These are phyloP conservation scores for Phytophthora uliginosa DNA, from an alignment of 352 stramenopile species.

Conservation along the genomic window DNA sequence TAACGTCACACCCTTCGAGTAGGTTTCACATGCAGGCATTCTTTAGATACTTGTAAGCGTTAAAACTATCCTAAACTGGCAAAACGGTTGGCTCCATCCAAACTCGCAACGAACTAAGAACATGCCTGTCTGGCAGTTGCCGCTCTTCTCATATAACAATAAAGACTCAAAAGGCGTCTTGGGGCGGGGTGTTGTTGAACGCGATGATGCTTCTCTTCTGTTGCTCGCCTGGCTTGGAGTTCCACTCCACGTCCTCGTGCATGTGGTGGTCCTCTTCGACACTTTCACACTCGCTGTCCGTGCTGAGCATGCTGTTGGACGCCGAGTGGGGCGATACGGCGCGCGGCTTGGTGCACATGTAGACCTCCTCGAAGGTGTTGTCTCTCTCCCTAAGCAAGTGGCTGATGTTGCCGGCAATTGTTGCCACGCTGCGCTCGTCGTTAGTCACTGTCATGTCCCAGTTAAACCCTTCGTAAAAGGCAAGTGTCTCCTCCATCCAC, in stretches of 20 bases:
- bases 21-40: slow-evolving; percentile 20
- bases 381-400: slow-evolving; percentile 56
- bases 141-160: slow-evolving; percentile 17
- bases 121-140: not conserved
- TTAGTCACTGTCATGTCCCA: slow-evolving; percentile 87
- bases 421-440: slow-evolving; percentile 59
- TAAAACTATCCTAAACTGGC: slow-evolving; percentile 31
- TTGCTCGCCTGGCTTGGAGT: not conserved
- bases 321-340: slow-evolving; percentile 21
- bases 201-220: slow-evolving; percentile 67
- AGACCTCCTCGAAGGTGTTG: slow-evolving; percentile 73
- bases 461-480: slow-evolving; percentile 81
- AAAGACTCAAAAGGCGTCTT: slow-evolving; percentile 12
- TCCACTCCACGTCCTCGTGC: slow-evolving; percentile 19
- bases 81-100: slow-evolving; percentile 9
- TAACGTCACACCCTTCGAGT: not conserved
- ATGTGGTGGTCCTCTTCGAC: slow-evolving; percentile 39
- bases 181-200: slow-evolving; percentile 62
- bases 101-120: slow-evolving; percentile 7
- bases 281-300: slow-evolving; percentile 82
- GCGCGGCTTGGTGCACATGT: slow-evolving; percentile 61
- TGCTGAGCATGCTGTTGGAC: slow-evolving; percentile 62
- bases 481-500: slow-evolving; percentile 89
- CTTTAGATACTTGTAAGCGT: slow-evolving; percentile 31
- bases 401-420: slow-evolving; percentile 69